Evolutionary conservation across 441 rosid species (phyloP).

Genomic region (Pelargonium australe): DNA sequence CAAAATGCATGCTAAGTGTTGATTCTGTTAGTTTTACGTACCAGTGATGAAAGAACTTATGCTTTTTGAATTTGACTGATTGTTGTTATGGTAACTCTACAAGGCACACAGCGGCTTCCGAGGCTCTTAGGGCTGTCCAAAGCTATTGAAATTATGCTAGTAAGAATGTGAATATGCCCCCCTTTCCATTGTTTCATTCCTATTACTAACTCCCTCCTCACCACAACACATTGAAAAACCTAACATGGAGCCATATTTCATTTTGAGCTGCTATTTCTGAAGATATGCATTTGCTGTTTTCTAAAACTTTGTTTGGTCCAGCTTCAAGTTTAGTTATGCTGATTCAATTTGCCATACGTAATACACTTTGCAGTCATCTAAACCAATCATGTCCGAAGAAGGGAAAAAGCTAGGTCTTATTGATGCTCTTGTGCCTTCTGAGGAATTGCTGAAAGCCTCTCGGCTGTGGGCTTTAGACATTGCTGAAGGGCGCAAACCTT

Average conservation of each 20-base stretch:
- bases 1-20: not conserved
- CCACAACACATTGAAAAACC: not conserved
- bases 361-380: conserved; percentile 54
- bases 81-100: conserved; percentile 21
- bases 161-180: conserved; percentile 22
- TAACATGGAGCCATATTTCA: not conserved
- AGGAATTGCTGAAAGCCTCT: conserved; percentile 70
- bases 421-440: conserved; percentile 67
- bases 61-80: conserved; percentile 13
- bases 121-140: conserved; percentile 83
- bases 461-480: conserved; percentile 84
- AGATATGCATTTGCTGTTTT: not conserved
- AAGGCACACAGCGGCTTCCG: conserved; percentile 97
- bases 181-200: not conserved
- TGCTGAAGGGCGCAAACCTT: conserved; percentile 62
- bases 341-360: not conserved
- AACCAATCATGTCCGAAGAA: conserved; percentile 77
- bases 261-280: conserved; percentile 2
- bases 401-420: conserved; percentile 78
- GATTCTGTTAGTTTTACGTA: not conserved
- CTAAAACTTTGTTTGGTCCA: not conserved
- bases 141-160: conserved; percentile 86
- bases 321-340: conserved; percentile 12
- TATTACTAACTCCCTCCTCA: not conserved
- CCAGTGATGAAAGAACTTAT: conserved; percentile 10